phyloP scores from a whole-genome alignment of 192 early-diverging fungal species.

The Glomus cerebriforme region DNA sequence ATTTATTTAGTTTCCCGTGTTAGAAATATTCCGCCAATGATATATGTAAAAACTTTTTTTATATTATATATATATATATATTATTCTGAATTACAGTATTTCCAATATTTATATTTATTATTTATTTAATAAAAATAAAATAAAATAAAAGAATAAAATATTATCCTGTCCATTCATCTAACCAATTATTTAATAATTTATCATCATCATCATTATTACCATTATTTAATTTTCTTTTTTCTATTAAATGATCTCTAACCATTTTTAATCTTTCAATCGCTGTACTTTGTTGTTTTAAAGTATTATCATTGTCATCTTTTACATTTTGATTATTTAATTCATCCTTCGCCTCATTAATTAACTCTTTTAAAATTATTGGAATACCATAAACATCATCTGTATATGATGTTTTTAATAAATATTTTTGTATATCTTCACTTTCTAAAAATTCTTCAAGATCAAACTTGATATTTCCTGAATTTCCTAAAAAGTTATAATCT shows the following conservation, averaged over 20 bases:
- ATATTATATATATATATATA: no score
- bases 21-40: no score
- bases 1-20: no score
- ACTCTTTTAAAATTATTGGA: constrained; percentile 30
- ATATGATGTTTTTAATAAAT: constrained; percentile 40
- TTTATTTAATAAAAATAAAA: no score
- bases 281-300: constrained; percentile 1
- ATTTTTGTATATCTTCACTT: constrained; percentile 42
- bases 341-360: constrained; percentile 40
- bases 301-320: neutral
- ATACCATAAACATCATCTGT: constrained; percentile 44
- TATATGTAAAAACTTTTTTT: no score
- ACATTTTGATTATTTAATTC: constrained; percentile 28
- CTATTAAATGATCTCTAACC: constrained; percentile 36
- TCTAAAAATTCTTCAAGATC: constrained; percentile 30
- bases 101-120: no score
- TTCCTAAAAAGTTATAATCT: neutral
- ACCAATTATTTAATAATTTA: no score
- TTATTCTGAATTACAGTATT: no score
- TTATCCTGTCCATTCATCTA: no score
- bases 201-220: neutral
- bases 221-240: neutral
- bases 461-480: neutral
- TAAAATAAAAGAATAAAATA: no score
- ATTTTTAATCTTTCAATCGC: constrained; percentile 41